These are phyloP conservation scores for Gelatoporia subvermispora DNA, from an alignment of 768 basidiomycete genomes.

Conservation along the genomic window DNA sequence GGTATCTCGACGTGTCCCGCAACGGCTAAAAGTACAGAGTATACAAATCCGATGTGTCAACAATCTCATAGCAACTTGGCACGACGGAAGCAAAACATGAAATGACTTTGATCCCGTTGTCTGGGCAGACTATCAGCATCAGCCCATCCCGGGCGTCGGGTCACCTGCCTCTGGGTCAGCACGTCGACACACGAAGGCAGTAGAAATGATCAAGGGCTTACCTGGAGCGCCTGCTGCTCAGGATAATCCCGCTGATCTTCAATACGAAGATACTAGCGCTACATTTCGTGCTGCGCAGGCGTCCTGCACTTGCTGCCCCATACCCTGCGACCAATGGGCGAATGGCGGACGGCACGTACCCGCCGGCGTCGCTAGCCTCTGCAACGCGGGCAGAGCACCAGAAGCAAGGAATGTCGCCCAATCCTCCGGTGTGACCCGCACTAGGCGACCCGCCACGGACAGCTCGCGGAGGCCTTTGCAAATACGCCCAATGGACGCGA, in stretches of 20 bases:
- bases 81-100: too few relatives aligned
- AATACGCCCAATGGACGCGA: constrained; percentile 28
- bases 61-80: too few relatives aligned
- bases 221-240: not conserved
- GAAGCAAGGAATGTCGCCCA: constrained; percentile 39
- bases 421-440: constrained; percentile 32
- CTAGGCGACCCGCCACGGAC: constrained; percentile 34
- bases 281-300: constrained; percentile 18
- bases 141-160: not conserved
- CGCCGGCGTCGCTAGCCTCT: constrained; percentile 31
- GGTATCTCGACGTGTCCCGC: too few relatives aligned
- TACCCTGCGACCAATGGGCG: constrained; percentile 27
- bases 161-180: not conserved
- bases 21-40: too few relatives aligned
- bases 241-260: not conserved
- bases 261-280: not conserved
- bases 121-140: too few relatives aligned
- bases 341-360: constrained; percentile 39
- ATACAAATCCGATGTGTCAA: too few relatives aligned
- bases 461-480: constrained; percentile 39
- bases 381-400: constrained; percentile 30
- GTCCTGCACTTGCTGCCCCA: constrained; percentile 6
- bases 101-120: too few relatives aligned
- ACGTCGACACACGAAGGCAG: not conserved
- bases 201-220: too few relatives aligned